phyloP scores from a whole-genome alignment of 495 filamentous ascomycete species.

The Neurospora tetraspora region DNA sequence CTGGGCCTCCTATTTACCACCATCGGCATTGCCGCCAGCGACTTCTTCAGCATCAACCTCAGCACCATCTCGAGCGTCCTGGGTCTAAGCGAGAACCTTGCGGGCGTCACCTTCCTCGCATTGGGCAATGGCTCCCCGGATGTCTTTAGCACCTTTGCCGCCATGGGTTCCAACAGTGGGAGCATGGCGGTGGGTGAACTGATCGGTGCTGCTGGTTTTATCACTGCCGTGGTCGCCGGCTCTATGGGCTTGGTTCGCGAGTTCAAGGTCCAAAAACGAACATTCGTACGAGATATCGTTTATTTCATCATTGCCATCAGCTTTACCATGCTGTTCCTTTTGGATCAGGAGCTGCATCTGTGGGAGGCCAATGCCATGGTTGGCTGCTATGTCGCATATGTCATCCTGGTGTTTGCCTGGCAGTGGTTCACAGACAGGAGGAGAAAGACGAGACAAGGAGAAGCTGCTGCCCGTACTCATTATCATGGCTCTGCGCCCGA shows the following conservation, averaged over 20 bases:
- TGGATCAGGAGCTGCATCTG: slow-evolving; percentile 70
- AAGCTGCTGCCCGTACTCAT: slow-evolving; percentile 62
- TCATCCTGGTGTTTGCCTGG: slow-evolving; percentile 79
- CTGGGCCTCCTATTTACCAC: slow-evolving; percentile 88
- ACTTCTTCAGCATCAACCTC: slow-evolving; percentile 96
- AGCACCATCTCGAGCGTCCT: slow-evolving; percentile 81
- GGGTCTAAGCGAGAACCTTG: slow-evolving; percentile 90
- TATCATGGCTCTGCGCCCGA: slow-evolving; percentile 48
- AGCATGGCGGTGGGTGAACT: slow-evolving; percentile 93
- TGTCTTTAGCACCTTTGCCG: slow-evolving; percentile 96
- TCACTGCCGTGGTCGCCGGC: slow-evolving; percentile 94
- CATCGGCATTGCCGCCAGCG: slow-evolving; percentile 95
- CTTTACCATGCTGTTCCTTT: slow-evolving; percentile 81
- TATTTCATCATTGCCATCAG: slow-evolving; percentile 85
- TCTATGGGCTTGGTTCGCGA: slow-evolving; percentile 94
- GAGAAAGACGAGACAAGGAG: slow-evolving; percentile 49
- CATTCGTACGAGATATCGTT: slow-evolving; percentile 84
- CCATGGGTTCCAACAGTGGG: slow-evolving; percentile 92
- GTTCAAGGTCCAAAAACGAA: slow-evolving; percentile 78
- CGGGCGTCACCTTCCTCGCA: slow-evolving; percentile 92
- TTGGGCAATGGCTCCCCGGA: slow-evolving; percentile 99
- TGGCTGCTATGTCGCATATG: slow-evolving; percentile 84
- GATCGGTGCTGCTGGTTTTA: slow-evolving; percentile 92
- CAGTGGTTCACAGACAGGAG: slow-evolving; percentile 69
- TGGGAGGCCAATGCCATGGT: slow-evolving; percentile 94